Evolutionary conservation across 257 asterid species (phyloP), one percentile per base, ranked within the genome.

Genomic region (Solanum ossicruentum): DNA sequence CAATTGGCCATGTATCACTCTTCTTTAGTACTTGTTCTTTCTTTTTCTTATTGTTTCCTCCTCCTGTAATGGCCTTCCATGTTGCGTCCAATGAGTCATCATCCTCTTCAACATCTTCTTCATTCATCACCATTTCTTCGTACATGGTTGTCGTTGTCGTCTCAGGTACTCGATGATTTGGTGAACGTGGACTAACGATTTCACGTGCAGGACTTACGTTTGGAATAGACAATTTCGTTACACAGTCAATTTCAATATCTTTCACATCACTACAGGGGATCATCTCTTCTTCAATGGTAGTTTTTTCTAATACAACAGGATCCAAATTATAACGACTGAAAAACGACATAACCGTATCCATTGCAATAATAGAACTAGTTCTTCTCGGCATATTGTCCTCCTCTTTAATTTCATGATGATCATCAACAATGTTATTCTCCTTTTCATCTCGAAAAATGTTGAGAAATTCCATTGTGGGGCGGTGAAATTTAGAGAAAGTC

Each of bases 11-110:
- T 1, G 94, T 91, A 23, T 94, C 94, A 57, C 94, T 85, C 84
- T 91, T 91, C 58, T 83, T 90, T 8, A 92, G 85, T 45, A 58
- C 84, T 85, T 67, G 89, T 83, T 28, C 52, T 84, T 47, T 65
- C 80, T 11, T 87, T 28, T 81, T 57, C 58, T 16, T 69, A 17
- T 17, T 85, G 39, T 56, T 26, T 67, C 83, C 90, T 60, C 86
- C 92, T 56, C 80, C 93, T 0, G 73, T 88, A 26, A 94, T 94
- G 20, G 92, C 91, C 86, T 63, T 86, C 98, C 98, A 94, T 3
- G 93, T 91, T 13, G 93, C 93, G 84, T 92, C 97, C 88, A 93
- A 87, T 12, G 93, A 88, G 80, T 89, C 92, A 8, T 85, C 89
- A 4, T 0, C 84, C 36, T 84, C 61, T 6, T 49, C 43, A 26